These are phyloP conservation scores for Diaporthe helianthi DNA, from an alignment of 2,329 filamentous ascomycete genomes.

Conservation along the genomic window DNA sequence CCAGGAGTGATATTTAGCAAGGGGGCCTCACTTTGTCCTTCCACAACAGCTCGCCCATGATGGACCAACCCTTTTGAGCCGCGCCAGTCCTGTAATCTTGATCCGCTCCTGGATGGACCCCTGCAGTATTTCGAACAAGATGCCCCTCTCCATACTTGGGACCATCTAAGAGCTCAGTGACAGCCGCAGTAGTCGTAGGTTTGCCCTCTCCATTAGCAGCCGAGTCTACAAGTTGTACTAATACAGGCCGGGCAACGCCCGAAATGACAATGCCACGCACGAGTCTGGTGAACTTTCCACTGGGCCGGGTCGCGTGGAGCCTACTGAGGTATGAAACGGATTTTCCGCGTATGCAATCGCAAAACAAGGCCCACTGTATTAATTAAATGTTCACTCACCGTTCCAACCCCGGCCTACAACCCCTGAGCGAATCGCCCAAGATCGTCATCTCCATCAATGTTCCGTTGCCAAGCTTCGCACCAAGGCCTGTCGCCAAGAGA, in stretches of 20 bases:
- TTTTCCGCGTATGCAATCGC: neutral
- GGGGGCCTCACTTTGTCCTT: no score
- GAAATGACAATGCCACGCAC: neutral
- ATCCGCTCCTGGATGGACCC: neutral
- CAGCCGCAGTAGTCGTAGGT: no score
- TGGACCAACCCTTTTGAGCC: neutral
- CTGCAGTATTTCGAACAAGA: neutral
- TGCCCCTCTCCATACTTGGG: neutral
- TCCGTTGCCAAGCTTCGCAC: conserved; percentile 3
- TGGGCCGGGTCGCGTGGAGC: neutral
- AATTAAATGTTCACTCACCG: conserved; percentile 16
- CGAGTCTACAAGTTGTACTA: neutral
- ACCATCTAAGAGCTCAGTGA: neutral
- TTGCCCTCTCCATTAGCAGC: neutral
- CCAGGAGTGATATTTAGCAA: no score
- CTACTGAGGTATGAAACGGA: neutral
- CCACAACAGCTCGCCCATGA: neutral
- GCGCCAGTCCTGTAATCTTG: conserved; percentile 13
- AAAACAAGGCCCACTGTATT: conserved; percentile 15
- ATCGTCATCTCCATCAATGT: neutral
- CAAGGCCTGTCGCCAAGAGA: conserved; percentile 15
- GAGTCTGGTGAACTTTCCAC: no score
- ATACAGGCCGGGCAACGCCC: neutral
- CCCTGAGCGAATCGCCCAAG: neutral
- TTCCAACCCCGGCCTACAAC: neutral